Conservation (phyloP, 176 grass and related monocot genomes). For the Carex littledalei region DNA sequence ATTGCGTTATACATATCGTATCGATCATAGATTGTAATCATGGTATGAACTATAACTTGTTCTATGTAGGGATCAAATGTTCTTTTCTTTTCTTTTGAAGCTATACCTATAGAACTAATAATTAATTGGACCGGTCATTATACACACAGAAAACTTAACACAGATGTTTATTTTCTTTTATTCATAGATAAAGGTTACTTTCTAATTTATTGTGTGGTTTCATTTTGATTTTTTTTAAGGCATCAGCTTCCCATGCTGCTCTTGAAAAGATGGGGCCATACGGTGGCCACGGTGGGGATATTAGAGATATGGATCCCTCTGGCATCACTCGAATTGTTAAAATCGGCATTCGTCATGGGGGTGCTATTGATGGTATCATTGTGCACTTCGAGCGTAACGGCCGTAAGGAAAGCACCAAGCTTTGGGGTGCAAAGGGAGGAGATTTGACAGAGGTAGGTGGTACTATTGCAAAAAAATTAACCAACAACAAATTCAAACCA, state of each 20-base stretch:
- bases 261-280: not conserved
- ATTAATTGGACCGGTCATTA: not conserved
- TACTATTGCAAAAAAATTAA: not conserved
- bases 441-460: not conserved
- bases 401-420: not conserved
- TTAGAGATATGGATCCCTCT: not conserved
- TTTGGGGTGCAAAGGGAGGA: not conserved
- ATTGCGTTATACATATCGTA: not conserved
- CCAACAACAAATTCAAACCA: not conserved
- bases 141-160: not conserved
- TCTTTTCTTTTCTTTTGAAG: not conserved
- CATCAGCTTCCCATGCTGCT: not conserved
- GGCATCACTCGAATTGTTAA: not conserved
- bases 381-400: not conserved
- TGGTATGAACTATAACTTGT: not conserved
- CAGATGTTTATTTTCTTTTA: not conserved
- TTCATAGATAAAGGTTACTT: not conserved
- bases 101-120: not conserved
- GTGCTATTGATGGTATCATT: not conserved
- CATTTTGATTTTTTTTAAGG: not conserved
- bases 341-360: not conserved
- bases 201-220: not conserved
- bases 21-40: not conserved
- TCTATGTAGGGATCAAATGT: not conserved
- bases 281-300: not conserved